Percentiles rank a stretch among this genome's conserved stretches.
Conservation (phyloP, 768 basidiomycete genomes). For the Boletus vermiculosoides region DNA sequence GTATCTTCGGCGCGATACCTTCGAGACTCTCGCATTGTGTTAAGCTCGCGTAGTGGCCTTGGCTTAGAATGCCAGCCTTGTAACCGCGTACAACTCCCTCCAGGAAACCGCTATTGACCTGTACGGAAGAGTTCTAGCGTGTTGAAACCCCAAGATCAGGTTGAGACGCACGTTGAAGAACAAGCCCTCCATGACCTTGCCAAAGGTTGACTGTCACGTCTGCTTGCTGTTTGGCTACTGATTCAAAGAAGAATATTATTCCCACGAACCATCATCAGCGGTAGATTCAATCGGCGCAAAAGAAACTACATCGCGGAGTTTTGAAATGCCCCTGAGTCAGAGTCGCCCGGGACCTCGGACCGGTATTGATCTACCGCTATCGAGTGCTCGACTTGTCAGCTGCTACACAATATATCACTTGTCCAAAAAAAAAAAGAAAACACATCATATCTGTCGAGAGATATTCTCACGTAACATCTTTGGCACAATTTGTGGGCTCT, state of each 20-base stretch:
- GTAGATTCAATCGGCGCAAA: background rate
- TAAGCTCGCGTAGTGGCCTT: constrained; percentile 88
- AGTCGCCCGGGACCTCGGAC: no score
- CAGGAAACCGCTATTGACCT: constrained; percentile 75
- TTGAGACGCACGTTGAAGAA: constrained; percentile 73
- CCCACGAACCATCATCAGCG: constrained; percentile 8
- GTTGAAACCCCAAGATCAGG: background rate
- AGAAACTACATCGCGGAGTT: background rate
- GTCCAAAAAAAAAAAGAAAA: no score
- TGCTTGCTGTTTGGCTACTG: background rate
- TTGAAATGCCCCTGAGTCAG: background rate
- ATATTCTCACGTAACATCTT: background rate
- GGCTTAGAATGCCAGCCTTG: constrained; percentile 88
- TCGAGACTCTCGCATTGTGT: constrained; percentile 97
- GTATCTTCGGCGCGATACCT: constrained; percentile 48
- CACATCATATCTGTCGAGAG: background rate
- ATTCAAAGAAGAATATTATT: constrained; percentile 18
- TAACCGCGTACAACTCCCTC: constrained; percentile 88
- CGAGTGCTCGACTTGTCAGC: no score
- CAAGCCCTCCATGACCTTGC: constrained; percentile 71
- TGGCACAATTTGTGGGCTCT: background rate
- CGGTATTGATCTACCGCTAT: no score
- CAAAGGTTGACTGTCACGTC: constrained; percentile 4
- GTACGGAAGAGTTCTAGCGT: constrained; percentile 22
- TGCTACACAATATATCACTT: no score